These are phyloP conservation scores for Inga leiocalycina DNA, from an alignment of 306 rosid genomes.

Conservation along the genomic window DNA sequence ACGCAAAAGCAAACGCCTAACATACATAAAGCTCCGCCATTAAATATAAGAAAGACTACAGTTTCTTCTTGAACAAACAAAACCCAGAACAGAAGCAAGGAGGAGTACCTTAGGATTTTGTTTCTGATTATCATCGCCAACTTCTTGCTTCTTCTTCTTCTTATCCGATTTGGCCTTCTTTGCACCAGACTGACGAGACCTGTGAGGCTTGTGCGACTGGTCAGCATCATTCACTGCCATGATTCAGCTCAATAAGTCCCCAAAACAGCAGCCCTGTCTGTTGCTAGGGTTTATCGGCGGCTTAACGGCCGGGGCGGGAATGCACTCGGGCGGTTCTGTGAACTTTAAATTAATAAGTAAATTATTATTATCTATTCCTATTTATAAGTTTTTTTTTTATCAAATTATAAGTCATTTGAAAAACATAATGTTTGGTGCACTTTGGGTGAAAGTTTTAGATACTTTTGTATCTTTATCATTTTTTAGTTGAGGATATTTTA, in stretches of 20 bases:
- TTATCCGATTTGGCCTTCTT: slow-evolving; percentile 53
- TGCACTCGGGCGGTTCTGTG: background rate
- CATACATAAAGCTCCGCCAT: background rate
- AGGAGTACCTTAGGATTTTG: slow-evolving; percentile 68
- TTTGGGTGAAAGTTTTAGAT: too few species aligned
- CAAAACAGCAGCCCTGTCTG: background rate
- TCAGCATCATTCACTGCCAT: slow-evolving; percentile 68
- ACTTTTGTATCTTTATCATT: too few species aligned
- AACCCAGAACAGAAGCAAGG: background rate
- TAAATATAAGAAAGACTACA: background rate
- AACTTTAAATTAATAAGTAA: too few species aligned
- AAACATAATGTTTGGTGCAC: too few species aligned
- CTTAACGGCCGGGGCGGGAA: background rate
- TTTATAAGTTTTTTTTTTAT: too few species aligned
- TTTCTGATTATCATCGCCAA: slow-evolving; percentile 44
- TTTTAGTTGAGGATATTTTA: too few species aligned
- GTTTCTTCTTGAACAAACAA: background rate
- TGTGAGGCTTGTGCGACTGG: slow-evolving; percentile 78
- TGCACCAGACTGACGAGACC: slow-evolving; percentile 76
- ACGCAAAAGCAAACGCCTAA: slow-evolving; percentile 76
- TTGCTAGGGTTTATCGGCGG: slow-evolving; percentile 29
- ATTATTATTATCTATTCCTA: too few species aligned
- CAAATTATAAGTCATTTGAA: too few species aligned
- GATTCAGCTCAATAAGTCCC: background rate
- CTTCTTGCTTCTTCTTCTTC: slow-evolving; percentile 50